A percentile compares a stretch with the other conserved stretches of the same genome.
These are phyloP conservation scores for Corinectria fuckeliana DNA, from an alignment of 2,329 filamentous ascomycete species.

Conservation along the genomic window DNA sequence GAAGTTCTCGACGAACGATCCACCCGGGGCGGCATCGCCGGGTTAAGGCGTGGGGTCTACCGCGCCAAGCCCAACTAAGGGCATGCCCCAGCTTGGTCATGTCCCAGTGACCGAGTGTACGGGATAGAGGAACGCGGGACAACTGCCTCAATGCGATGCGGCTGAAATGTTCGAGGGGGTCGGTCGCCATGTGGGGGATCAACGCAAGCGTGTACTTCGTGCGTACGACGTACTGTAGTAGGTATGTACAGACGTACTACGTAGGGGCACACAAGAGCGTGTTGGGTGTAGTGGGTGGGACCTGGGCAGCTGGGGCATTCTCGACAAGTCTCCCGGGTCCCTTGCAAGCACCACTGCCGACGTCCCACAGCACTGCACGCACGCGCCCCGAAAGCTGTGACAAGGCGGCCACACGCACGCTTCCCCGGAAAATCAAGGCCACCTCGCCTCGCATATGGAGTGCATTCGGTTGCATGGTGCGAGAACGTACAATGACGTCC, in stretches of 20 bases:
- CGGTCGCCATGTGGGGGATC: slow-evolving; percentile 35
- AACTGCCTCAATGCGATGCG: slow-evolving; percentile 19
- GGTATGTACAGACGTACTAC: neutral
- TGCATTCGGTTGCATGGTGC: slow-evolving; percentile 28
- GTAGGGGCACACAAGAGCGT: slow-evolving; percentile 16
- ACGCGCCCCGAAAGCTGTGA: slow-evolving; percentile 26
- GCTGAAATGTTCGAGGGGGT: slow-evolving; percentile 32
- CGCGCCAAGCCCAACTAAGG: slow-evolving; percentile 9
- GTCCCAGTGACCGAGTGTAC: slow-evolving; percentile 13
- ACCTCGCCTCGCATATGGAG: slow-evolving; percentile 35
- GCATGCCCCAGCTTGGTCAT: slow-evolving; percentile 4
- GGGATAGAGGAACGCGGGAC: neutral
- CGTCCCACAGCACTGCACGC: slow-evolving; percentile 31
- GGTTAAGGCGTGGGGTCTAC: slow-evolving; percentile 13
- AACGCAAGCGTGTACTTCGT: slow-evolving; percentile 21
- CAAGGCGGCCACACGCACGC: slow-evolving; percentile 28
- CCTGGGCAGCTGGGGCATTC: slow-evolving; percentile 13
- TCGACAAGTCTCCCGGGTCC: slow-evolving; percentile 10
- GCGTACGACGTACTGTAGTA: neutral
- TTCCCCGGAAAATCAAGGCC: slow-evolving; percentile 37
- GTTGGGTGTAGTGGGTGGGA: slow-evolving; percentile 28
- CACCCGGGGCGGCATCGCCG: slow-evolving; percentile 1
- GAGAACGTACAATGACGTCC: slow-evolving; percentile 33
- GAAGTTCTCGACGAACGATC: slow-evolving; percentile 16
- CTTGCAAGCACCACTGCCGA: slow-evolving; percentile 21